A percentile compares a stretch with the other conserved stretches of the same genome.
These are phyloP conservation scores for Camelina sativa DNA, from an alignment of 345 rosid genomes.

Conservation along the genomic window DNA sequence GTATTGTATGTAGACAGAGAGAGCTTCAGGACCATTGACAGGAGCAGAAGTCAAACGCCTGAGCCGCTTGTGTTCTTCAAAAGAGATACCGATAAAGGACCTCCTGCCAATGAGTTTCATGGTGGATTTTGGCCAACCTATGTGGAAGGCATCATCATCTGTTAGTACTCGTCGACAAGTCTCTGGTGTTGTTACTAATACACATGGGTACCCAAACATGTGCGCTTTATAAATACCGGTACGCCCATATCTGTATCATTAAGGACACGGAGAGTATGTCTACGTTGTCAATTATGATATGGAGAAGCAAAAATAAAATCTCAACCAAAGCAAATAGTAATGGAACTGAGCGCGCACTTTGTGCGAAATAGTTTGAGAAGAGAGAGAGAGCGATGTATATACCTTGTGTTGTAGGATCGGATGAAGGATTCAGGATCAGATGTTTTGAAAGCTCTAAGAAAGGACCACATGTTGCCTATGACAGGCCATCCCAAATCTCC, in stretches of 20 bases:
- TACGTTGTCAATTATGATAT: constrained; percentile 4
- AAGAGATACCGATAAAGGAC: constrained; percentile 71
- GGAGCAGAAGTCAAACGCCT: constrained; percentile 77
- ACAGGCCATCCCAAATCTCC: constrained; percentile 92
- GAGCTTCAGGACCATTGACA: constrained; percentile 80
- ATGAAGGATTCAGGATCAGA: constrained; percentile 72
- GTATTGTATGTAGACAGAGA: constrained; percentile 59
- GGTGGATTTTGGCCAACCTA: constrained; percentile 85
- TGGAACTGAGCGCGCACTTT: background rate
- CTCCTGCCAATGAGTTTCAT: constrained; percentile 72
- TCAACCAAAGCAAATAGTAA: background rate
- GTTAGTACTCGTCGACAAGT: constrained; percentile 62
- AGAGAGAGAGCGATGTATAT: background rate
- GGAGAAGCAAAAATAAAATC: background rate
- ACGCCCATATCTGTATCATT: constrained; percentile 60
- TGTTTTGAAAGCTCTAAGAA: constrained; percentile 80
- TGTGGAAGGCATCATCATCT: constrained; percentile 71
- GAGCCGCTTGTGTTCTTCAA: constrained; percentile 87
- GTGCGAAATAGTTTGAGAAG: background rate
- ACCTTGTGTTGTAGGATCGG: constrained; percentile 54
- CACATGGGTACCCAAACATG: constrained; percentile 86
- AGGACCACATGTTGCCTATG: constrained; percentile 86
- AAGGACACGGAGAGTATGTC: background rate
- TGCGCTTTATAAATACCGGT: constrained; percentile 74
- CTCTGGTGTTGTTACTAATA: constrained; percentile 76